phyloP scores from a whole-genome alignment of 352 stramenopile species.

The Phytophthora capsici region DNA sequence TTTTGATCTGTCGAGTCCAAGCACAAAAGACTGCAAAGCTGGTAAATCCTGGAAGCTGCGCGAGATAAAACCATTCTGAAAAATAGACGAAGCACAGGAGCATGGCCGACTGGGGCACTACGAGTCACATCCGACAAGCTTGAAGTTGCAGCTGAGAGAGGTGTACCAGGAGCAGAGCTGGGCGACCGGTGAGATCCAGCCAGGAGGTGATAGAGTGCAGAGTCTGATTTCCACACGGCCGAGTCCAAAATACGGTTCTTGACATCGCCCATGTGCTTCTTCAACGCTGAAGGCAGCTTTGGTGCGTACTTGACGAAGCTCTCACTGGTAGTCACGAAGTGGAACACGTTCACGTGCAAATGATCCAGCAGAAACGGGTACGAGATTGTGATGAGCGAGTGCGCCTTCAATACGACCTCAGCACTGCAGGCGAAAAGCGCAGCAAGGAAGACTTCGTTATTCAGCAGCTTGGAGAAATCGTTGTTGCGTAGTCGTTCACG shows the following conservation, averaged over 20 bases:
- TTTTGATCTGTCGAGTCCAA: constrained; percentile 82
- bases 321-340: constrained; percentile 89
- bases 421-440: constrained; percentile 85
- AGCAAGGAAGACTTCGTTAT: constrained; percentile 82
- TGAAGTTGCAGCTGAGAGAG: constrained; percentile 15
- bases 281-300: constrained; percentile 72
- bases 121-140: constrained; percentile 20
- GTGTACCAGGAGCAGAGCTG: constrained; percentile 23
- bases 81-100: constrained; percentile 80
- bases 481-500: constrained; percentile 64
- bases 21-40: constrained; percentile 69
- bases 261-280: constrained; percentile 87
- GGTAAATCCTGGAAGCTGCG: constrained; percentile 79
- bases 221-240: constrained; percentile 75
- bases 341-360: constrained; percentile 81
- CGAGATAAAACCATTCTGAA: constrained; percentile 89
- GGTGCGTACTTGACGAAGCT: constrained; percentile 88
- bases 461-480: constrained; percentile 83
- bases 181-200: constrained; percentile 21
- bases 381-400: constrained; percentile 86
- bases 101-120: constrained; percentile 22
- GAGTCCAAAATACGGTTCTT: constrained; percentile 87
- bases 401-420: constrained; percentile 84
- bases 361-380: constrained; percentile 84
- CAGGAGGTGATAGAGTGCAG: constrained; percentile 73